phyloP scores from a whole-genome alignment of 208 protist genomes.

The Leishmania lainsoni region DNA sequence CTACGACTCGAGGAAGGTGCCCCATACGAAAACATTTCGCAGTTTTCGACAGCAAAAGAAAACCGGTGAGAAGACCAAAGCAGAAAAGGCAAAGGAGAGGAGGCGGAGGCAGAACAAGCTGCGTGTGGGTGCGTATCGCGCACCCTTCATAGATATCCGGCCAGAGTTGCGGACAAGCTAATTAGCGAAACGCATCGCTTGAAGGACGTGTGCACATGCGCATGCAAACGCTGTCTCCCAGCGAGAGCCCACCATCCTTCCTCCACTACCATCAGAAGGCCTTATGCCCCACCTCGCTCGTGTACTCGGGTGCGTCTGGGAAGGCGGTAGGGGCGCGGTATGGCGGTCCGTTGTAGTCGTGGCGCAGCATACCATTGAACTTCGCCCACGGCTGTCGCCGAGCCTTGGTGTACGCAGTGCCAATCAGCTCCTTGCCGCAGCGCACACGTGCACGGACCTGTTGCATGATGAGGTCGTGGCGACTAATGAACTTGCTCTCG shows the following conservation, averaged over 20 bases:
- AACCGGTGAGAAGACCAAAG: neutral
- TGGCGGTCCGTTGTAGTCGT: conserved; percentile 77
- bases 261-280: conserved; percentile 13
- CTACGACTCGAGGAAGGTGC: neutral
- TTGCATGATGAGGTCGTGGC: conserved; percentile 58
- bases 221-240: neutral
- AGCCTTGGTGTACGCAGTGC: conserved; percentile 79
- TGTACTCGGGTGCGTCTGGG: conserved; percentile 52
- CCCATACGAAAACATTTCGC: neutral
- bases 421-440: conserved; percentile 66
- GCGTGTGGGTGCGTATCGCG: neutral
- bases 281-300: conserved; percentile 9
- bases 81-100: neutral
- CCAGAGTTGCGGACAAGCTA: neutral
- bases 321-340: conserved; percentile 51
- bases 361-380: conserved; percentile 82
- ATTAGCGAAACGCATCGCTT: neutral
- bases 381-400: conserved; percentile 84
- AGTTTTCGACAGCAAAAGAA: neutral
- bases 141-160: neutral
- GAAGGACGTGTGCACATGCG: neutral
- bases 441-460: conserved; percentile 70
- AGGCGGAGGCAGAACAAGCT: neutral
- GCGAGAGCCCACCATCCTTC: neutral
- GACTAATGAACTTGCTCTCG: conserved; percentile 85